Percentiles rank a stretch among this genome's conserved stretches.
Evolutionary conservation across 2,329 filamentous ascomycete genomes (phyloP).

Genomic region (Colletotrichum nymphaeae): DNA sequence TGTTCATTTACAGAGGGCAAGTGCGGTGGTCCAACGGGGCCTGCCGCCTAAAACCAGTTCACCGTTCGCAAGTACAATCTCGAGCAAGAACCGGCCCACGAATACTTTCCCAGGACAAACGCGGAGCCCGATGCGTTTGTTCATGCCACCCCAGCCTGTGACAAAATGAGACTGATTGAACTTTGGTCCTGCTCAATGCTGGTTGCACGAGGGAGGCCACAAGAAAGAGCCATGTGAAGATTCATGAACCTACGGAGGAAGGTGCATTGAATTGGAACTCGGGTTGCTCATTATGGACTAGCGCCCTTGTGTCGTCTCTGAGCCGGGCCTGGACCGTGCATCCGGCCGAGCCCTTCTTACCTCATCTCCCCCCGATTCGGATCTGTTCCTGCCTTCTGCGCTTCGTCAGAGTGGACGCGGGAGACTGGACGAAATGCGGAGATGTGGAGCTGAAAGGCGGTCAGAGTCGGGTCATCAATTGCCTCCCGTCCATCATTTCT

Average conservation of each 20-base stretch:
- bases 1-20: not conserved
- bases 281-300: not conserved
- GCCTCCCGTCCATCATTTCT: not conserved
- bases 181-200: not conserved
- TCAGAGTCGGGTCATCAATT: conserved; percentile 21
- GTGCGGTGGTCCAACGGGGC: not conserved
- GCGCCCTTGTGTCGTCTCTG: not conserved
- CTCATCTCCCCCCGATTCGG: conserved; percentile 14
- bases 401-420: not conserved
- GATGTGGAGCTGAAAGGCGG: conserved; percentile 30
- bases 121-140: not conserved
- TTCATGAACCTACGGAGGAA: not conserved
- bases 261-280: not conserved
- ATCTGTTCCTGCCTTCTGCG: conserved; percentile 2
- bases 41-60: not conserved
- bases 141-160: not conserved
- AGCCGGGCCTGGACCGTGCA: conserved; percentile 20
- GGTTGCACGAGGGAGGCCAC: not conserved
- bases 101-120: not conserved
- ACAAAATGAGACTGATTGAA: not conserved
- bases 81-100: not conserved
- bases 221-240: conserved; percentile 16
- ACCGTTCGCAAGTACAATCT: not conserved
- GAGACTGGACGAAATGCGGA: conserved; percentile 22
- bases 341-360: conserved; percentile 18